Conservation (phyloP, 2,329 filamentous ascomycete species). For the Fusarium sp. region DNA sequence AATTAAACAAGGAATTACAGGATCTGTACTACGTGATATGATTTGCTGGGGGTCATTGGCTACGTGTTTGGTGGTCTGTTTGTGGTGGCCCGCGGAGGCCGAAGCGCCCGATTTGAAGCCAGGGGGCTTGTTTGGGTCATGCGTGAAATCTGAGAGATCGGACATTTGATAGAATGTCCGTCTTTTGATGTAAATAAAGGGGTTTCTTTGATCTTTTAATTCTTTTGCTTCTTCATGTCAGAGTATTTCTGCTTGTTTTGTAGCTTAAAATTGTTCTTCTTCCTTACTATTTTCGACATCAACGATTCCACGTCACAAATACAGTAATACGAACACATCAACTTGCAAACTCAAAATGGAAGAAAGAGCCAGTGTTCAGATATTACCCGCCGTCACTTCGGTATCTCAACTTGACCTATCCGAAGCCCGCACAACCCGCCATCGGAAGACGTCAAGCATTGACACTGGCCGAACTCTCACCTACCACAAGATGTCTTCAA, state of each 20-base stretch:
- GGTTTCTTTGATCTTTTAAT: not conserved
- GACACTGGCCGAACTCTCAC: not conserved
- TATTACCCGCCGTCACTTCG: constrained; percentile 1
- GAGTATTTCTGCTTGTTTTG: not conserved
- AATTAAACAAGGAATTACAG: not conserved
- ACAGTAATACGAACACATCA: not conserved
- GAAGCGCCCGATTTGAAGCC: constrained; percentile 5
- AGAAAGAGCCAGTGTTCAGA: not conserved
- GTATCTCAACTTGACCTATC: not conserved
- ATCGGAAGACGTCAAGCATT: not conserved
- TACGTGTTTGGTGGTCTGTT: not conserved
- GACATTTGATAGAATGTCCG: not conserved
- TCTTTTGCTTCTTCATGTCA: not conserved
- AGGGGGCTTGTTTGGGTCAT: not conserved
- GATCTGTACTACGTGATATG: not conserved
- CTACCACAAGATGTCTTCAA: not conserved
- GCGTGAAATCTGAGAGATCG: not conserved
- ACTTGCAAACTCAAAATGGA: not conserved
- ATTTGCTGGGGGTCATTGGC: not conserved
- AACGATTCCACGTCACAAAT: not conserved
- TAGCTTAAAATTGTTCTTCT: not conserved
- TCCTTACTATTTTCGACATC: not conserved
- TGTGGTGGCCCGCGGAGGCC: constrained; percentile 12
- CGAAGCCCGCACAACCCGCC: not conserved
- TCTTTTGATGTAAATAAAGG: not conserved